A percentile compares a stretch with the other conserved stretches of the same genome.
phyloP scores from a whole-genome alignment of 306 rosid genomes.

The Castanopsis chinensis region DNA sequence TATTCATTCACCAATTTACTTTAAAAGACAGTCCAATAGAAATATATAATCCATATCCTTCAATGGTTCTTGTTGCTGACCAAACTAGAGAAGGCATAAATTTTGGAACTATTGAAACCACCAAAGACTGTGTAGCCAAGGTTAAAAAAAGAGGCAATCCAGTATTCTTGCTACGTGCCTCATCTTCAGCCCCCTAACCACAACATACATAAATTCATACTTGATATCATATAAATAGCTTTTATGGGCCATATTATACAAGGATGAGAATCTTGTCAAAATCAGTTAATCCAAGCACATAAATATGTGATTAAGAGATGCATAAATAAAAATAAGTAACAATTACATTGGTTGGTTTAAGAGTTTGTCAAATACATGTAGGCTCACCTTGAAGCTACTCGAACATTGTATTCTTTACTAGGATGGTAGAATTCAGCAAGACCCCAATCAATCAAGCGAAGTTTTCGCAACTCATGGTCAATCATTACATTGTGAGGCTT shows the following conservation, averaged over 20 bases:
- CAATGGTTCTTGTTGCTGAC: background rate
- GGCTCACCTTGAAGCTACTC: constrained; percentile 81
- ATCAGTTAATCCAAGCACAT: background rate
- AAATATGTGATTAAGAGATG: background rate
- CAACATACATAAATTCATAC: too few relatives aligned
- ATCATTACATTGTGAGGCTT: constrained; percentile 94
- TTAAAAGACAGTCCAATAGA: background rate
- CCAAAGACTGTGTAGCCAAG: background rate
- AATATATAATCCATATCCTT: background rate
- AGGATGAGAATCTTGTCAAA: background rate
- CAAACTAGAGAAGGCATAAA: background rate
- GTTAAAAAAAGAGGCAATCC: background rate
- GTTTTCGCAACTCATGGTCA: constrained; percentile 83
- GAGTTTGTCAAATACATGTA: background rate
- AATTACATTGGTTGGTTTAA: background rate
- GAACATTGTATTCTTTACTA: constrained; percentile 83
- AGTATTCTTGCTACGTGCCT: background rate
- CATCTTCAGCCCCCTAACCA: too few relatives aligned
- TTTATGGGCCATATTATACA: background rate
- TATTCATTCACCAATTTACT: background rate
- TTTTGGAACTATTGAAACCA: background rate
- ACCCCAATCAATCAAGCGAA: constrained; percentile 92
- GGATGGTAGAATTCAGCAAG: constrained; percentile 94
- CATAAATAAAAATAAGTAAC: background rate
- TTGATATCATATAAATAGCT: too few relatives aligned